phyloP scores from a whole-genome alignment of 306 rosid genomes.

The Pyrus communis region DNA sequence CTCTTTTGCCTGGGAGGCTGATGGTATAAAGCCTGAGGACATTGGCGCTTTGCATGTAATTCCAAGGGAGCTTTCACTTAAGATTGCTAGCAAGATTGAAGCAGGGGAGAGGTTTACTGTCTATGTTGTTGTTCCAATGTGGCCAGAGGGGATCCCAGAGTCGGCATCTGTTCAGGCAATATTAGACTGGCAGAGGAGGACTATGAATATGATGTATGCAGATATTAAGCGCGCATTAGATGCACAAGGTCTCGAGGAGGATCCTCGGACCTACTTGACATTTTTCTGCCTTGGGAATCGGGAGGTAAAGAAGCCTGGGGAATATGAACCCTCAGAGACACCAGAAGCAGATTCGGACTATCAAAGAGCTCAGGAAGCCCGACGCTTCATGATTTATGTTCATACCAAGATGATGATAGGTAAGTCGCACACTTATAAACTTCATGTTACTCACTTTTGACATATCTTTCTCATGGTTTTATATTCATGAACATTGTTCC shows the following conservation, averaged over 20 bases:
- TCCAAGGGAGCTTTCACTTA: slow-evolving; percentile 46
- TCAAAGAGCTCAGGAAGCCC: slow-evolving; percentile 30
- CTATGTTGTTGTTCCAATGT: slow-evolving; percentile 40
- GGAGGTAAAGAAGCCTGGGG: slow-evolving; percentile 39
- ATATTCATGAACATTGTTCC: neutral
- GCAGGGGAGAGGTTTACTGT: slow-evolving; percentile 43
- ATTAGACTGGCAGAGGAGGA: slow-evolving; percentile 50
- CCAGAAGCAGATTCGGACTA: slow-evolving; percentile 32
- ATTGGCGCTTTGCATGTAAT: slow-evolving; percentile 40
- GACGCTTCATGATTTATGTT: slow-evolving; percentile 48
- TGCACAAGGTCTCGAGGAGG: slow-evolving; percentile 26
- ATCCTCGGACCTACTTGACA: slow-evolving; percentile 41
- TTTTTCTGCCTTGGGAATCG: slow-evolving; percentile 46
- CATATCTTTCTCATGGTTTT: neutral
- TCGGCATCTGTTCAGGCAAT: slow-evolving; percentile 44
- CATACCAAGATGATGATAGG: slow-evolving; percentile 54
- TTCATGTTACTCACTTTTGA: neutral
- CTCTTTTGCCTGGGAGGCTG: slow-evolving; percentile 37
- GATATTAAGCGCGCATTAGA: slow-evolving; percentile 25
- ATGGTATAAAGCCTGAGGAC: slow-evolving; percentile 28
- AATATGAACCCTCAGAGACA: slow-evolving; percentile 31
- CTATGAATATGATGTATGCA: slow-evolving; percentile 42
- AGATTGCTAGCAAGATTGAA: slow-evolving; percentile 35
- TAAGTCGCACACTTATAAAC: neutral
- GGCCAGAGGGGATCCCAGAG: slow-evolving; percentile 51